Conservation (phyloP, 164 flowering plant genomes). For the Stephania cephalantha region DNA sequence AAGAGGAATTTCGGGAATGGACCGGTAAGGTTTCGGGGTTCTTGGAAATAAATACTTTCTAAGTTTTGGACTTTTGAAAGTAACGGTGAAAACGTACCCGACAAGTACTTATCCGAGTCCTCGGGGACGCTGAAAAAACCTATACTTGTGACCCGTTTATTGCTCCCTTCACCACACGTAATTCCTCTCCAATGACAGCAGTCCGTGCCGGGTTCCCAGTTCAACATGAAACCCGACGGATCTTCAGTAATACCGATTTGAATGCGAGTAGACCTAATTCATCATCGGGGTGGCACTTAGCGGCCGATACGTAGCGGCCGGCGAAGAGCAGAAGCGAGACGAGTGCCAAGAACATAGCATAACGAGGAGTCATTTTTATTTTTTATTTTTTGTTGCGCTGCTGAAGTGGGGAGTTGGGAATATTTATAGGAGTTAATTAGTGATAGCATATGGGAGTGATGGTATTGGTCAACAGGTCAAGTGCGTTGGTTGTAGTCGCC, state of each 20-base stretch:
- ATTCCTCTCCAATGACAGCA: constrained; percentile 67
- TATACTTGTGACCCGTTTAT: constrained; percentile 41
- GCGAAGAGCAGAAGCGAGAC: neutral
- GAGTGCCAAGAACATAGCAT: neutral
- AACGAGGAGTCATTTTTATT: neutral
- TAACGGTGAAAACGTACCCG: constrained; percentile 53
- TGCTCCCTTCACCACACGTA: constrained; percentile 20
- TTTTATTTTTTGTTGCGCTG: no score
- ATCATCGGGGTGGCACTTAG: constrained; percentile 51
- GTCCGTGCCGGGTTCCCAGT: constrained; percentile 61
- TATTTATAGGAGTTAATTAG: neutral
- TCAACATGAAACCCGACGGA: constrained; percentile 45
- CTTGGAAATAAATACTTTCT: constrained; percentile 31
- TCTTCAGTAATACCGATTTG: constrained; percentile 48
- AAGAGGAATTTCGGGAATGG: constrained; percentile 41
- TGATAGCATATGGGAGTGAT: no score
- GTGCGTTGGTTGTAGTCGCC: neutral
- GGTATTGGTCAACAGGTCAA: neutral
- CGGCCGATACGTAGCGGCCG: neutral
- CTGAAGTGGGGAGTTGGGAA: neutral
- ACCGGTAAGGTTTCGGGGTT: constrained; percentile 46
- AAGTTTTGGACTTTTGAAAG: constrained; percentile 37
- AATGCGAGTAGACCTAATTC: constrained; percentile 46
- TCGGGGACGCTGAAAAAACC: constrained; percentile 23
- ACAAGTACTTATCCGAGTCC: constrained; percentile 27